Conservation (phyloP, 1,284 basidiomycete species). For the Moniliella sp. region DNA sequence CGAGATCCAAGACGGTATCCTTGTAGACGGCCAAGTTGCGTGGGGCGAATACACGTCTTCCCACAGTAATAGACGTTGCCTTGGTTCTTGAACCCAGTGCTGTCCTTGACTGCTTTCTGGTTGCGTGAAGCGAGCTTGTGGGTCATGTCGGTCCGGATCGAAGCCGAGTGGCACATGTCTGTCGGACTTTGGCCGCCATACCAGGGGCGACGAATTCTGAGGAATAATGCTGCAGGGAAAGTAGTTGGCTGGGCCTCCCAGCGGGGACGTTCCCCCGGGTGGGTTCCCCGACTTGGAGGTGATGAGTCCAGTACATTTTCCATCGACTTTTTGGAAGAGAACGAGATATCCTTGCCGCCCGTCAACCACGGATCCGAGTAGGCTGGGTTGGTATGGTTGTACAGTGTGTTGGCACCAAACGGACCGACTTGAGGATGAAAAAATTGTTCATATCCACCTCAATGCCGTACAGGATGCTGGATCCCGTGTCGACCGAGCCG, state of each 20-base stretch:
- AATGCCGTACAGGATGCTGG: slow-evolving; percentile 63
- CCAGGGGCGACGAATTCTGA: slow-evolving; percentile 45
- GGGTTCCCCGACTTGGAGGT: slow-evolving; percentile 41
- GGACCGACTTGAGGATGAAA: slow-evolving; percentile 15
- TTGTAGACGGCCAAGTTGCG: slow-evolving; percentile 77
- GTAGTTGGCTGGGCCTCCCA: slow-evolving; percentile 47
- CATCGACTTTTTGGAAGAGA: slow-evolving; percentile 82
- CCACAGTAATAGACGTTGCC: slow-evolving; percentile 85
- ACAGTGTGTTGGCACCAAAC: slow-evolving; percentile 40
- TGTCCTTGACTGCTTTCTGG: too few relatives aligned
- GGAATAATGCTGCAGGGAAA: slow-evolving; percentile 79
- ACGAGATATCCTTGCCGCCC: slow-evolving; percentile 65
- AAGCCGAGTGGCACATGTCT: slow-evolving; percentile 13
- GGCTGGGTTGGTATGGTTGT: slow-evolving; percentile 60
- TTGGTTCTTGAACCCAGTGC: slow-evolving; percentile 32
- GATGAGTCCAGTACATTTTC: slow-evolving; percentile 57
- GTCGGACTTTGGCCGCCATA: slow-evolving; percentile 5
- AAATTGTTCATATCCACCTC: slow-evolving; percentile 75
- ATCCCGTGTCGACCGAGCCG: slow-evolving; percentile 54
- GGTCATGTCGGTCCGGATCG: slow-evolving; percentile 8
- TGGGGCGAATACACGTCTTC: slow-evolving; percentile 49
- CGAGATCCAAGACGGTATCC: slow-evolving; percentile 69
- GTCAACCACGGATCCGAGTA: slow-evolving; percentile 55
- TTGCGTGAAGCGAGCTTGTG: too few relatives aligned
- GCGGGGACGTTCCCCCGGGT: too few relatives aligned